Evolutionary conservation across 2,329 filamentous ascomycete species (phyloP).

Genomic region (Furcasterigmium sp.): DNA sequence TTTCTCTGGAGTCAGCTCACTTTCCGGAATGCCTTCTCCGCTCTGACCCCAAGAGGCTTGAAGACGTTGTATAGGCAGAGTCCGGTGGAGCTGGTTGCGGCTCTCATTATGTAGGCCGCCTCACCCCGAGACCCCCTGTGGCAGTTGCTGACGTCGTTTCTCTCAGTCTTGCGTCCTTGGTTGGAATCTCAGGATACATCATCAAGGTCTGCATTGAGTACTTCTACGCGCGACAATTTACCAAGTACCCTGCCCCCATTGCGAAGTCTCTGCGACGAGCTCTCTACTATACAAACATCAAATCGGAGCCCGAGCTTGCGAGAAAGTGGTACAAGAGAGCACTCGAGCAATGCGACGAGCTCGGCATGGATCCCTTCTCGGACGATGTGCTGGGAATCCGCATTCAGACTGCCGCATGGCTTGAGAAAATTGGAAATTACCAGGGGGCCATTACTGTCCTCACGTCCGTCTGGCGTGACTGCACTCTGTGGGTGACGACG

Average conservation of each 20-base stretch:
- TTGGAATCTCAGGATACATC: conserved; percentile 29
- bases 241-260: conserved; percentile 61
- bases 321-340: conserved; percentile 81
- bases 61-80: conserved; percentile 32
- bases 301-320: conserved; percentile 69
- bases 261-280: conserved; percentile 77
- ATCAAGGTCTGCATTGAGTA: conserved; percentile 45
- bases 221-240: conserved; percentile 51
- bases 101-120: conserved; percentile 31
- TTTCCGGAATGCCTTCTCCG: conserved; percentile 26
- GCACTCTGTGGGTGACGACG: conserved; percentile 52
- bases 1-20: conserved; percentile 25
- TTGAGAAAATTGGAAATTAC: conserved; percentile 71
- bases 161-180: conserved; percentile 27
- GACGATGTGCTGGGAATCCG: conserved; percentile 89
- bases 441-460: conserved; percentile 69
- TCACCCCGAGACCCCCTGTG: neutral
- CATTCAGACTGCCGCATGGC: conserved; percentile 71
- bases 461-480: conserved; percentile 69
- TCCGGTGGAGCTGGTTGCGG: conserved; percentile 37
- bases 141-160: conserved; percentile 14
- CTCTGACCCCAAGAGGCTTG: conserved; percentile 32
- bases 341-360: conserved; percentile 64
- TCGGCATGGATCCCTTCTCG: conserved; percentile 80
- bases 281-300: conserved; percentile 78